Evolutionary conservation across 306 rosid genomes (phyloP).

Genomic region (Cucurbita pepo): DNA sequence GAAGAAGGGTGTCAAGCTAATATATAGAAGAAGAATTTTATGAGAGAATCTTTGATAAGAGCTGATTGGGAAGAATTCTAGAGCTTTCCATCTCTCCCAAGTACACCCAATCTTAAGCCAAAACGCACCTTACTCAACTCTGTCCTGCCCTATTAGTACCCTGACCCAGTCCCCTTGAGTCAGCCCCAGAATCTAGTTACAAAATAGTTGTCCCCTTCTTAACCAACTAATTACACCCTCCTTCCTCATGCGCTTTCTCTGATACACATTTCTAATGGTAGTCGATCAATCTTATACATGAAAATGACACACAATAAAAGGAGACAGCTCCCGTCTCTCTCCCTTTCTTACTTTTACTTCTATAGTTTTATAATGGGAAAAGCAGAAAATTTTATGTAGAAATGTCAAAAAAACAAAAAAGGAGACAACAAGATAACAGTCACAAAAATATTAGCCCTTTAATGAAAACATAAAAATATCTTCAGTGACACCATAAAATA

Average conservation of each 20-base stretch:
- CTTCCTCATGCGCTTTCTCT: not conserved
- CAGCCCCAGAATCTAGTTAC: not conserved
- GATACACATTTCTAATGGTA: not conserved
- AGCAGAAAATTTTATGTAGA: not conserved
- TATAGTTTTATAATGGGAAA: not conserved
- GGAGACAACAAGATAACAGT: not conserved
- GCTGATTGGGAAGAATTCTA: not conserved
- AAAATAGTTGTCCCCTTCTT: not conserved
- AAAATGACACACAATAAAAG: not conserved
- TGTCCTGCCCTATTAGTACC: not conserved
- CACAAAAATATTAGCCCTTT: not conserved
- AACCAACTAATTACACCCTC: not conserved
- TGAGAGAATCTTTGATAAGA: not conserved
- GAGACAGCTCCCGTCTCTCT: not conserved
- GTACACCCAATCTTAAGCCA: not conserved
- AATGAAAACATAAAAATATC: conserved; percentile 3
- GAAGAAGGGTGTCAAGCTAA: not conserved
- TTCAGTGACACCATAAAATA: conserved; percentile 13
- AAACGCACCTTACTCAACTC: not conserved
- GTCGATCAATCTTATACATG: not conserved
- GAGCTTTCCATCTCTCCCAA: not conserved
- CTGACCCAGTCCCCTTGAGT: not conserved
- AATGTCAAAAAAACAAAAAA: not conserved
- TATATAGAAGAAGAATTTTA: not conserved
- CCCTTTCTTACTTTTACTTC: not conserved